Conservation (phyloP, 495 filamentous ascomycete genomes). For the Paragyromitra xinjiangensis region DNA sequence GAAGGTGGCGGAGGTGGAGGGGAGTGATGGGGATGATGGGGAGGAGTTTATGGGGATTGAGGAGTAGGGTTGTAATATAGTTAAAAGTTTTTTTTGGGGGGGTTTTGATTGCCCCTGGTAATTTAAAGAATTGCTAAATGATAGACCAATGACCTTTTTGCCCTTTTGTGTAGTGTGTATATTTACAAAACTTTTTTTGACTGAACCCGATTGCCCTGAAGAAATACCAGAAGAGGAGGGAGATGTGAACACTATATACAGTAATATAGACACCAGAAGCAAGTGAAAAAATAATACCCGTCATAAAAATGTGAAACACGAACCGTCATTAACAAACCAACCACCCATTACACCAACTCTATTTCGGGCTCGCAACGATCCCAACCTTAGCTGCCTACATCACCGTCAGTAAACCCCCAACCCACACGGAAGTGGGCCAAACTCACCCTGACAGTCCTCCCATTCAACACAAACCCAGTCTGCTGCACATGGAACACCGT, state of each 20-base stretch:
- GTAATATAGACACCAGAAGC: conserved; percentile 32
- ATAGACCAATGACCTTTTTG: conserved; percentile 2
- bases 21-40: conserved; percentile 57
- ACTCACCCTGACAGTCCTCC: conserved; percentile 79
- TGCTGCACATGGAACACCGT: conserved; percentile 90
- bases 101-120: neutral
- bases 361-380: conserved; percentile 77
- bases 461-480: conserved; percentile 93
- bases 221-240: conserved; percentile 40
- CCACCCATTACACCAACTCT: conserved; percentile 4
- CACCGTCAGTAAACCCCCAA: conserved; percentile 35
- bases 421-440: neutral
- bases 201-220: conserved; percentile 17
- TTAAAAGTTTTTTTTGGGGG: conserved; percentile 6
- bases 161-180: conserved; percentile 3
- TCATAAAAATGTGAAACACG: conserved; percentile 14
- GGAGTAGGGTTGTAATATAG: conserved; percentile 32
- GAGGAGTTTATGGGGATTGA: conserved; percentile 58
- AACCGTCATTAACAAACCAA: conserved; percentile 20
- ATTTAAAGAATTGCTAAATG: neutral
- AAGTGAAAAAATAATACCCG: conserved; percentile 9
- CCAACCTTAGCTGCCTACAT: conserved; percentile 86
- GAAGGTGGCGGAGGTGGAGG: conserved; percentile 61
- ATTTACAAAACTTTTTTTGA: conserved; percentile 25
- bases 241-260: conserved; percentile 48